These are phyloP conservation scores for Umbelopsis isabellina DNA, from an alignment of 192 early-diverging fungal genomes.

Conservation along the genomic window DNA sequence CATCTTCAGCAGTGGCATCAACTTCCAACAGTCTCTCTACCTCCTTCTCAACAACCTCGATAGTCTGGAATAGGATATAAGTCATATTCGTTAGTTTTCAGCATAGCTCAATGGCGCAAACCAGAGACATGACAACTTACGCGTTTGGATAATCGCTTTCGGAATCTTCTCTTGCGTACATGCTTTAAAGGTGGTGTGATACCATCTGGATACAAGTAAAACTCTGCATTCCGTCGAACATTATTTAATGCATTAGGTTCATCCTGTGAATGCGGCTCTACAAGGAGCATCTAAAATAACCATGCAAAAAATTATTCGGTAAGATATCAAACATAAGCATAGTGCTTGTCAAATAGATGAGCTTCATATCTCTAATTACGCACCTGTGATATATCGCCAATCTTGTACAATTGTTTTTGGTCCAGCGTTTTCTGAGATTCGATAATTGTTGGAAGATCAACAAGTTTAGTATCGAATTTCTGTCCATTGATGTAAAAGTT, in stretches of 20 bases:
- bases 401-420: constrained; percentile 84
- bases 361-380: constrained; percentile 16
- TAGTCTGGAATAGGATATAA: constrained; percentile 49
- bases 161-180: constrained; percentile 76
- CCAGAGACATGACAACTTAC: constrained; percentile 38
- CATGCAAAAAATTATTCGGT: neutral
- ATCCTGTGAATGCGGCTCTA: constrained; percentile 38
- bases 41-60: constrained; percentile 83
- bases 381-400: constrained; percentile 85
- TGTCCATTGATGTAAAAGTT: constrained; percentile 56
- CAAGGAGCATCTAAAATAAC: constrained; percentile 54
- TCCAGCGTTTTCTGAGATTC: constrained; percentile 88
- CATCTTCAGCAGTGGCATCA: constrained; percentile 73
- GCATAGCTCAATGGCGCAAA: neutral
- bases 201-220: constrained; percentile 80
- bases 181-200: constrained; percentile 75
- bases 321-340: no score
- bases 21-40: constrained; percentile 77
- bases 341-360: neutral
- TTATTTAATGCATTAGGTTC: constrained; percentile 24
- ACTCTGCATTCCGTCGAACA: constrained; percentile 51
- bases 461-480: constrained; percentile 66
- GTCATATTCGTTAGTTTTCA: neutral
- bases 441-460: constrained; percentile 84
- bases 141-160: constrained; percentile 79